phyloP scores from a whole-genome alignment of 192 early-diverging fungal species.

The Coemansia sp. region DNA sequence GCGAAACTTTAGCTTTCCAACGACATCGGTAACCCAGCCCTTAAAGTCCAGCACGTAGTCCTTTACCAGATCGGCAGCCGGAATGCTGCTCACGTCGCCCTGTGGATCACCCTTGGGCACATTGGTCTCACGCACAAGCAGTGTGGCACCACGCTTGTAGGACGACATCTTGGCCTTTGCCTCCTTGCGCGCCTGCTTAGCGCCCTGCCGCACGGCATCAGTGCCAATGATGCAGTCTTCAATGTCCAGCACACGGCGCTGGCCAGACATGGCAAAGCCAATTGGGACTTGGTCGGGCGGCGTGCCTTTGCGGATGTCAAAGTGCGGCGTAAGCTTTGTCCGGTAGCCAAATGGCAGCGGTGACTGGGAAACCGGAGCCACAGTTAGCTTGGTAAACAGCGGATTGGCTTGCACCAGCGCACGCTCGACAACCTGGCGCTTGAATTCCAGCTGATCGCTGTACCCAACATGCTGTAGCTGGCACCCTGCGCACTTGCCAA shows the following conservation, averaged over 20 bases:
- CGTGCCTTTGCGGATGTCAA: conserved; percentile 58
- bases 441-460: conserved; percentile 62
- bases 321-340: conserved; percentile 71
- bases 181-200: conserved; percentile 49
- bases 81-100: conserved; percentile 18
- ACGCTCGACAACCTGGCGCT: conserved; percentile 60
- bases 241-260: conserved; percentile 66
- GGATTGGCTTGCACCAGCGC: conserved; percentile 56
- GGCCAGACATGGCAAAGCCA: conserved; percentile 63
- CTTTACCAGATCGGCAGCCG: conserved; percentile 48
- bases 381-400: conserved; percentile 43
- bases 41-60: conserved; percentile 61
- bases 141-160: conserved; percentile 62
- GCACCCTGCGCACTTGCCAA: conserved; percentile 65
- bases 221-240: conserved; percentile 69
- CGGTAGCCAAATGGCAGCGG: conserved; percentile 64
- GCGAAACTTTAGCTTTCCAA: conserved; percentile 61
- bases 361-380: conserved; percentile 55
- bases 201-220: conserved; percentile 61
- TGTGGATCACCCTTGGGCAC: conserved; percentile 23
- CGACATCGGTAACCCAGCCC: conserved; percentile 60
- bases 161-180: conserved; percentile 57
- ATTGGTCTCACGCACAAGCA: conserved; percentile 64
- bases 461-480: conserved; percentile 66
- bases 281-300: conserved; percentile 53